These are phyloP conservation scores for Murraya koenigii DNA, from an alignment of 345 rosid species.

Conservation along the genomic window DNA sequence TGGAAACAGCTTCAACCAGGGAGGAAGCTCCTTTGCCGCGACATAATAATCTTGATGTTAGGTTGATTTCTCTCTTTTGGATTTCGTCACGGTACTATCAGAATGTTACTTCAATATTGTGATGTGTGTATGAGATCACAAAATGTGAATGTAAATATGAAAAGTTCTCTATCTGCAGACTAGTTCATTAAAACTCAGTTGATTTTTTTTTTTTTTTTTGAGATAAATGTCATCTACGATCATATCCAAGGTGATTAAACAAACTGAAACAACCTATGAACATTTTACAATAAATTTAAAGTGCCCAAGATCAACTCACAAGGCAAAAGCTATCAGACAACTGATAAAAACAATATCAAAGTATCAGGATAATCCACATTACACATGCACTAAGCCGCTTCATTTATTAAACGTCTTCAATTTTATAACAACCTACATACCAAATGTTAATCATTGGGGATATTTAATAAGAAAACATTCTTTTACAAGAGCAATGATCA, in stretches of 20 bases:
- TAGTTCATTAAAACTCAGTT: neutral
- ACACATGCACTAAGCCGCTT: conserved; percentile 15
- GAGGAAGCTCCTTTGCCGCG: conserved; percentile 35
- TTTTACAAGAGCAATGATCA: conserved; percentile 18
- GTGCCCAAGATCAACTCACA: neutral
- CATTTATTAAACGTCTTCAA: conserved; percentile 18
- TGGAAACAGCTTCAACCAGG: conserved; percentile 39
- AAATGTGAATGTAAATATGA: conserved; percentile 11
- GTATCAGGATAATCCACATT: neutral
- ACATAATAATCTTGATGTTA: conserved; percentile 14
- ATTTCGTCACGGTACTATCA: too few species aligned
- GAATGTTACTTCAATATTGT: too few species aligned
- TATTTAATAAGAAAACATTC: conserved; percentile 26
- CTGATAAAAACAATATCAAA: neutral
- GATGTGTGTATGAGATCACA: neutral
- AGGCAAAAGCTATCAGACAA: neutral
- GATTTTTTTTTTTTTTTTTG: neutral
- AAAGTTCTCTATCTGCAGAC: neutral
- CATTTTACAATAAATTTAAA: neutral
- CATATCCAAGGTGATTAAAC: neutral
- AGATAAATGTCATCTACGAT: neutral
- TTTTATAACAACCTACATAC: conserved; percentile 15
- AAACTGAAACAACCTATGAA: neutral
- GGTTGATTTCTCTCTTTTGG: neutral
- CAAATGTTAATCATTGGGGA: conserved; percentile 10